These are phyloP conservation scores for Magnaporthiopsis rhizophila DNA, from an alignment of 2,329 filamentous ascomycete species.

Conservation along the genomic window DNA sequence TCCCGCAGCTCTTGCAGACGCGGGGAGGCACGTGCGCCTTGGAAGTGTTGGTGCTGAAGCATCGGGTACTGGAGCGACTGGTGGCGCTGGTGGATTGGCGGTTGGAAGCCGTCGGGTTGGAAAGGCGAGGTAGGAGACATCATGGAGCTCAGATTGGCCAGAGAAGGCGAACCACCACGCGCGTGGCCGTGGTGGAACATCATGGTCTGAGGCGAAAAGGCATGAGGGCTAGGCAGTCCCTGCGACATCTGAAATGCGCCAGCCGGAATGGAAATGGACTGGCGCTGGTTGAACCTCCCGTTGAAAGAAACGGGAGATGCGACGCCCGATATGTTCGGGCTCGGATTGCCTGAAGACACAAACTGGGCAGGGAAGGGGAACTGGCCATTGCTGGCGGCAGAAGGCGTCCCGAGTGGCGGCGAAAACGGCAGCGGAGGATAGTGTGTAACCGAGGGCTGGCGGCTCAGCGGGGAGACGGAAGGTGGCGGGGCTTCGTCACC, in stretches of 20 bases:
- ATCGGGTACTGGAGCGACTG: constrained; percentile 52
- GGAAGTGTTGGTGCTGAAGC: constrained; percentile 48
- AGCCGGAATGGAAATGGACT: constrained; percentile 61
- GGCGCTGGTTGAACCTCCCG: constrained; percentile 58
- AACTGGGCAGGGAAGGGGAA: constrained; percentile 53
- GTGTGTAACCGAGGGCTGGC: constrained; percentile 59
- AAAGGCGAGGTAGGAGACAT: constrained; percentile 60
- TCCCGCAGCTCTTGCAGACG: constrained; percentile 67
- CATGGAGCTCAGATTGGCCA: constrained; percentile 44
- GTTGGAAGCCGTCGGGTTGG: constrained; percentile 40
- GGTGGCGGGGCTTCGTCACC: constrained; percentile 59
- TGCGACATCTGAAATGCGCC: constrained; percentile 56
- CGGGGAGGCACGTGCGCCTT: constrained; percentile 50
- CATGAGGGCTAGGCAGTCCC: constrained; percentile 50
- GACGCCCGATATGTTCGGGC: constrained; percentile 55
- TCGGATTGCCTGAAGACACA: constrained; percentile 54
- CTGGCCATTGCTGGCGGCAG: constrained; percentile 62
- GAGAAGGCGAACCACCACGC: constrained; percentile 57
- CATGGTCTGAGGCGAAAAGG: constrained; percentile 50
- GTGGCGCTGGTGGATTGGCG: constrained; percentile 44
- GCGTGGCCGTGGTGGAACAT: constrained; percentile 42
- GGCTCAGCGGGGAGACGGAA: constrained; percentile 60
- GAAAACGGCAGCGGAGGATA: constrained; percentile 75
- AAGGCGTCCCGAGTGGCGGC: constrained; percentile 72
- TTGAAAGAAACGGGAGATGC: constrained; percentile 67